These are phyloP conservation scores for Ehretia macrophylla DNA, from an alignment of 257 asterid genomes.

Conservation along the genomic window DNA sequence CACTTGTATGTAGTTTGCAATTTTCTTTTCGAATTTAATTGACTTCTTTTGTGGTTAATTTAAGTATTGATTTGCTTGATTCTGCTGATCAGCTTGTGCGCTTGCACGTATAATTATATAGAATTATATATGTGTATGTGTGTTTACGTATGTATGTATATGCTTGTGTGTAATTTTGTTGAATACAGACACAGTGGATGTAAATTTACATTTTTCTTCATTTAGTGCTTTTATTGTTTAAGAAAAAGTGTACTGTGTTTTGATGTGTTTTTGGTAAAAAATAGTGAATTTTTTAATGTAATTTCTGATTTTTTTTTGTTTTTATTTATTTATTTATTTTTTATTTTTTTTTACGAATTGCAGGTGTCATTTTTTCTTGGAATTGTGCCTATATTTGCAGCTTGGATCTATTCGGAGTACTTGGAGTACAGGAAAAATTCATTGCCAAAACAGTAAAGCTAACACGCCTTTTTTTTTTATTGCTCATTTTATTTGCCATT, in stretches of 20 bases:
- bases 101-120: too few relatives aligned
- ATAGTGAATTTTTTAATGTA: neutral
- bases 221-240: too few relatives aligned
- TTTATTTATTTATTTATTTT: too few relatives aligned
- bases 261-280: neutral
- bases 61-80: neutral
- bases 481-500: neutral
- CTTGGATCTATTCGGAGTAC: conserved; percentile 78
- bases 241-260: neutral
- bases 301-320: neutral
- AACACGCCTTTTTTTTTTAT: neutral
- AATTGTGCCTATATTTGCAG: conserved; percentile 60
- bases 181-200: too few relatives aligned
- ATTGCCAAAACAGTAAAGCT: conserved; percentile 37
- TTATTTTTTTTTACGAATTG: conserved; percentile 12
- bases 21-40: neutral
- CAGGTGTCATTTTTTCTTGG: conserved; percentile 84
- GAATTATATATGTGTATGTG: too few relatives aligned
- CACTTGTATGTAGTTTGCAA: too few relatives aligned
- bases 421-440: conserved; percentile 58
- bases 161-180: too few relatives aligned
- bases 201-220: too few relatives aligned
- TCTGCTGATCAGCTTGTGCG: neutral
- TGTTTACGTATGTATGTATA: too few relatives aligned
- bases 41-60: neutral